These are phyloP conservation scores for Lasiodiplodia gonubiensis DNA, from an alignment of 2,329 filamentous ascomycete genomes.

Conservation along the genomic window DNA sequence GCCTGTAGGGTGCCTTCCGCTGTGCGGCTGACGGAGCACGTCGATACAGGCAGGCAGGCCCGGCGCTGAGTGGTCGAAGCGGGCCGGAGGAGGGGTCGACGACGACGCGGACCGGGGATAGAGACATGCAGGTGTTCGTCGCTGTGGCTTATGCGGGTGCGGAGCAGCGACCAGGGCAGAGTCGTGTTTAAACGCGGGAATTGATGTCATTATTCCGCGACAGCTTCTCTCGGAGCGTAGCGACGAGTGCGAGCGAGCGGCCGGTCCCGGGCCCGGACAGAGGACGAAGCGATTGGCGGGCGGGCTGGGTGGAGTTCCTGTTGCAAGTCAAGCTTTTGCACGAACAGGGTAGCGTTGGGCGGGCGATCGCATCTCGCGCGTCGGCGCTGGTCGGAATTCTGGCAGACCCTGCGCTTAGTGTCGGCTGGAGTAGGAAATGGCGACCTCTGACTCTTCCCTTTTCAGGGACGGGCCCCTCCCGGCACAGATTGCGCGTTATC, in stretches of 20 bases:
- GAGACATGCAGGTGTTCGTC: slow-evolving; percentile 21
- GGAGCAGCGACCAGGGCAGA: slow-evolving; percentile 8
- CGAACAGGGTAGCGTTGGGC: not conserved
- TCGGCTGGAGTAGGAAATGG: slow-evolving; percentile 11
- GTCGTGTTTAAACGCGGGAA: not conserved
- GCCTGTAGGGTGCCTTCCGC: not conserved
- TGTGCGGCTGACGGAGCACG: slow-evolving; percentile 23
- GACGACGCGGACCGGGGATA: not conserved
- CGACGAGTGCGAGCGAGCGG: not conserved
- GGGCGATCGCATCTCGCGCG: not conserved
- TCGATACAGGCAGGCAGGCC: not conserved
- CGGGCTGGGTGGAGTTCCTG: not conserved
- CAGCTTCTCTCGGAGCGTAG: not conserved
- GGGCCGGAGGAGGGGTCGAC: not conserved
- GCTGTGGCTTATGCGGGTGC: slow-evolving; percentile 17
- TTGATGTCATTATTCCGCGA: slow-evolving; percentile 3
- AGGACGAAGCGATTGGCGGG: not conserved
- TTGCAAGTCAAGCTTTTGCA: not conserved
- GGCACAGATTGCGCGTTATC: not conserved
- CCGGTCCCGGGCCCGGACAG: not conserved
- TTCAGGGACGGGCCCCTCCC: slow-evolving; percentile 20
- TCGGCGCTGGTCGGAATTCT: not conserved
- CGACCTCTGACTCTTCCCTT: slow-evolving; percentile 3
- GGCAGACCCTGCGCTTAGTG: slow-evolving; percentile 5
- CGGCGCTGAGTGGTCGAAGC: not conserved